These are phyloP conservation scores for Zymoseptoria passerinii DNA, from an alignment of 2,329 filamentous ascomycete genomes.

Conservation along the genomic window DNA sequence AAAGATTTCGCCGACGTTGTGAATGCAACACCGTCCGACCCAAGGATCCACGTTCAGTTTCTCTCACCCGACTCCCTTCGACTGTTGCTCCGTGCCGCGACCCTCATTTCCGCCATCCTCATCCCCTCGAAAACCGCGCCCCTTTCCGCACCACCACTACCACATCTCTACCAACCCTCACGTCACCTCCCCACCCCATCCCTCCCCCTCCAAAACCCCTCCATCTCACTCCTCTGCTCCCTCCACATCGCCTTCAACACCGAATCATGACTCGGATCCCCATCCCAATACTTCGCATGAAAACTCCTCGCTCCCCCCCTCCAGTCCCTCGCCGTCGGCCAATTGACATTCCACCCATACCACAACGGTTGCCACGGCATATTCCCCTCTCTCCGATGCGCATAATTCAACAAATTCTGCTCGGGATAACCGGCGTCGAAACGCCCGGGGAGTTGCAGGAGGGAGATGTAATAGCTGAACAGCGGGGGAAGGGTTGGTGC, in stretches of 20 bases:
- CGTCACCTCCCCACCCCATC: constrained; percentile 6
- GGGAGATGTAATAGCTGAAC: constrained; percentile 31
- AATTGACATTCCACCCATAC: constrained; percentile 35
- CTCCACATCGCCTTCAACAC: constrained; percentile 30
- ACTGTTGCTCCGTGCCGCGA: background rate
- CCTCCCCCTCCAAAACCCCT: constrained; percentile 28
- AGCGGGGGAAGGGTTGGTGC: constrained; percentile 19
- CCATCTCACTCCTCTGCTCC: constrained; percentile 31
- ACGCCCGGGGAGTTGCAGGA: constrained; percentile 27
- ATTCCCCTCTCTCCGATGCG: constrained; percentile 31
- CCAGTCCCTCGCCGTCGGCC: constrained; percentile 32
- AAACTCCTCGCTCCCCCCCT: constrained; percentile 30
- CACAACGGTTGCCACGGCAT: constrained; percentile 36
- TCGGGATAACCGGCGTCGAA: constrained; percentile 31
- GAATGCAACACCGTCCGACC: background rate
- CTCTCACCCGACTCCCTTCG: background rate
- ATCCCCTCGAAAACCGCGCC: too few relatives aligned
- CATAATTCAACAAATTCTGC: constrained; percentile 36
- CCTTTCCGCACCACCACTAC: background rate
- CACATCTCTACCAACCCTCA: background rate
- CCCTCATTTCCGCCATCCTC: background rate
- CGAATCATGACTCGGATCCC: constrained; percentile 28
- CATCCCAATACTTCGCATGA: constrained; percentile 37
- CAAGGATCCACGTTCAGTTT: too few relatives aligned
- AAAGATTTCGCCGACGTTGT: background rate